A percentile compares a stretch with the other conserved stretches of the same genome.
These are phyloP conservation scores for Acanthamoeba sp. DNA, from an alignment of 208 protist genomes.

Conservation along the genomic window DNA sequence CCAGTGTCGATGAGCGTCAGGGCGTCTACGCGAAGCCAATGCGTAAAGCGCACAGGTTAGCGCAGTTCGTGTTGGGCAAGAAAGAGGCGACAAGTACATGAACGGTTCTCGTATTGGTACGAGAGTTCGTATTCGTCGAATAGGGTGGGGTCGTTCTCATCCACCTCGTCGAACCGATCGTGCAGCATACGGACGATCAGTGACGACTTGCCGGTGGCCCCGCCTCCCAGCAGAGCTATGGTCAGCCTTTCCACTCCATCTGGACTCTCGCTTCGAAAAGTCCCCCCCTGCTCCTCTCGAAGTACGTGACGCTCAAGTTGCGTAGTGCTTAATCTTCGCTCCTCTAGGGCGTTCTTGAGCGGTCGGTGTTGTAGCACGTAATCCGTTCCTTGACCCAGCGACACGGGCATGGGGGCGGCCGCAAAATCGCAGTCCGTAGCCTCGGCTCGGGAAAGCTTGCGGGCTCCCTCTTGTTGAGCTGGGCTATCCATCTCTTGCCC, in stretches of 20 bases:
- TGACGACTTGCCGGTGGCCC: conserved; percentile 49
- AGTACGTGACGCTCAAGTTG: neutral
- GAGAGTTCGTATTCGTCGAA: conserved; percentile 44
- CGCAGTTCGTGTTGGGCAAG: no score
- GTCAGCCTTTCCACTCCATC: neutral
- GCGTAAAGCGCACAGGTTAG: no score
- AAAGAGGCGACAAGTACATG: neutral
- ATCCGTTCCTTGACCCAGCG: no score
- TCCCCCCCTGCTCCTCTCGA: conserved; percentile 3
- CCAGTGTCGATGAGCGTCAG: conserved; percentile 10
- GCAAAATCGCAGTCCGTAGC: no score
- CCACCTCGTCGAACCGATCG: neutral
- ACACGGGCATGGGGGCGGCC: no score
- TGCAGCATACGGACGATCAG: conserved; percentile 45
- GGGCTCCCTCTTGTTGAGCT: no score
- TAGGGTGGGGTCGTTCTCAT: conserved; percentile 27
- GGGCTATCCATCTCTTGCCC: no score
- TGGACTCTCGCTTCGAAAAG: neutral
- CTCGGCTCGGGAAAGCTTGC: no score
- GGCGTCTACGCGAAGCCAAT: neutral
- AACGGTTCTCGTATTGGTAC: conserved; percentile 27
- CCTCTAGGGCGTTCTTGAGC: no score
- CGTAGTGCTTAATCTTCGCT: no score
- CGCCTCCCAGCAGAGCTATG: conserved; percentile 23
- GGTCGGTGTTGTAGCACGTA: no score